Evolutionary conservation across 768 basidiomycete species (phyloP), one percentile per base, ranked within the genome.

Genomic region (Suillus alpinus): DNA sequence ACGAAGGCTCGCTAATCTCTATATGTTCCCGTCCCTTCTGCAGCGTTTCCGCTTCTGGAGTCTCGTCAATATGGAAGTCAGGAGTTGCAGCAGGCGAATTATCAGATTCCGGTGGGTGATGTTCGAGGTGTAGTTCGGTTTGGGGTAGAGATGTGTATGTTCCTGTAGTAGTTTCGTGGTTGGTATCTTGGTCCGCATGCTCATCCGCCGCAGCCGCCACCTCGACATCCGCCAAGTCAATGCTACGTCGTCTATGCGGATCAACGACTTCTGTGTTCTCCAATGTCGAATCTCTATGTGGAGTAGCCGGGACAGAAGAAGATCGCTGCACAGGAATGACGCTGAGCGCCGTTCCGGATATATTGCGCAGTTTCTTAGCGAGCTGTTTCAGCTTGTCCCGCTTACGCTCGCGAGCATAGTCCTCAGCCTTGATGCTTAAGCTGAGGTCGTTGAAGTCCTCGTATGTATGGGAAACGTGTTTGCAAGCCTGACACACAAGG

Each of bases 371-470:
- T 65, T 81, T 83, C 67, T 85, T 87, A 18, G 91, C 91, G 51
- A 95, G 76, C 53, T 84, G 86, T 72, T 85, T 88, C 62, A 96
- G 75, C 51, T 82, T 83, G 72, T 95, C 90, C 40, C 92, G 85
- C 73, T 88, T 96, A 57, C 89, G 81, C 59, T 85, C 83, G 59
- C 83, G 84, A 36, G 77, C 78, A 61, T 91, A 91, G 65, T 93
- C 89, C 63, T 94, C 91, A 0, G 88, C 83, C 70, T 89, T 92
- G 72, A 95, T 89, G 73, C 89, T 91, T 37, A 98, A 78, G 56
- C 92, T 94, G 66, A 98, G 88, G 73, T 97, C 95, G 71, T 91
- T 89, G 73, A 97, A 98, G 69, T 94, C 93, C 73, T 98, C 95
- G 69, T 91, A 90, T 89, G 7, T 92, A 65, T 94, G 87, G 2